Conservation (phyloP, 2,329 filamentous ascomycete genomes). For the Paracamarosporium sp. region DNA sequence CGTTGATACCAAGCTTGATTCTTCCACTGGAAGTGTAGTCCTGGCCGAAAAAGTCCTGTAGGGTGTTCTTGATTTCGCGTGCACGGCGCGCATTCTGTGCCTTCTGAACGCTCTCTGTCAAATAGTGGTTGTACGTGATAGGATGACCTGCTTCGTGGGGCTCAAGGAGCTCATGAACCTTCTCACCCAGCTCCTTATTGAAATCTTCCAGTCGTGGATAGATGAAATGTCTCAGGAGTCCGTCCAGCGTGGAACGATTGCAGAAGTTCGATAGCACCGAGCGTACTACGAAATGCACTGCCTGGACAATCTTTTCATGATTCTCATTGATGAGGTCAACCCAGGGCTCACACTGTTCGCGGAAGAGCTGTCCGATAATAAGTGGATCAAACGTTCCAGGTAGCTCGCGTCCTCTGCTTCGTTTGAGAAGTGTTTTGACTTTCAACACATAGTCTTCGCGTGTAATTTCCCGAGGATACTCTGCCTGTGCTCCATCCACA, state of each 20-base stretch:
- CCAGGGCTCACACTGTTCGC: conserved; percentile 28
- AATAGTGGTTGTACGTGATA: conserved; percentile 49
- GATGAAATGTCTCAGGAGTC: conserved; percentile 10
- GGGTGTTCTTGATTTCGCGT: conserved; percentile 17
- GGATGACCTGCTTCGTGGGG: conserved; percentile 24
- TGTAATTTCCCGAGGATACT: conserved; percentile 14
- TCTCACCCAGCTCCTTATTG: conserved; percentile 7
- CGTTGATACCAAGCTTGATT: conserved; percentile 7
- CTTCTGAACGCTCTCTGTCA: conserved; percentile 45
- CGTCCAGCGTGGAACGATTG: conserved; percentile 8
- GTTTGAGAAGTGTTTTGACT: conserved; percentile 25
- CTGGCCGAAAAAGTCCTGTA: conserved; percentile 15
- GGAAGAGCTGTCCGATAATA: conserved; percentile 26
- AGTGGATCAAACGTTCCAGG: conserved; percentile 30
- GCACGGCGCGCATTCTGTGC: conserved; percentile 20
- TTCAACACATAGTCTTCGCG: conserved; percentile 26
- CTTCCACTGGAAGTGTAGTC: conserved; percentile 8
- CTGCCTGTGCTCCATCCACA: conserved; percentile 10
- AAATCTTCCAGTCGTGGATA: conserved; percentile 9
- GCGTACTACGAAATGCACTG: conserved; percentile 1
- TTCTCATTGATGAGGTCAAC: conserved; percentile 3
- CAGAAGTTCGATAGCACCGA: conserved; percentile 11
- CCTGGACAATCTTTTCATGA: conserved; percentile 10
- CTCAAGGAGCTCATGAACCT: conserved; percentile 20
- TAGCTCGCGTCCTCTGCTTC: conserved; percentile 26